Evolutionary conservation across 2,329 filamentous ascomycete species (phyloP), one percentile per base, ranked within the genome.

Genomic region (Juglanconis oblonga): DNA sequence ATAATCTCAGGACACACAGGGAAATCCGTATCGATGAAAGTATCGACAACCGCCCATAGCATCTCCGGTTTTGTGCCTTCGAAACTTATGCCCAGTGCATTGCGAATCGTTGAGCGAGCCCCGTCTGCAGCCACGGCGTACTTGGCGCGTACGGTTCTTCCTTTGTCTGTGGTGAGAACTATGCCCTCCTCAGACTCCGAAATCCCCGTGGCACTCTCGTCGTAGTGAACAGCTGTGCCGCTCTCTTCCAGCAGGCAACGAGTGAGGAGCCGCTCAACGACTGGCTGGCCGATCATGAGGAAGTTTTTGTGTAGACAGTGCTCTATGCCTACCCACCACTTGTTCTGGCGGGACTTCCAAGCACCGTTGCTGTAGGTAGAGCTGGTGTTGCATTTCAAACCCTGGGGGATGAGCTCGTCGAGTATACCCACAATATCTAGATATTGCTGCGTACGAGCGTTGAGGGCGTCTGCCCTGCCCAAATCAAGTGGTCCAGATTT

Each of bases 101-200:
- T 68, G 6, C 82, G 77, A 3, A 84, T 75, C 2, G 72, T 74
- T 0, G 79, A 83, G 17, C 77, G 76, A 0, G 80, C 78, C 1
- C 82, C 82, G 45, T 85, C 82, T 5, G 81, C 81, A 1, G 80
- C 82, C 3, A 83, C 74, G 3, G 77, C 75, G 56, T 80, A 85
- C 29, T 67, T 70, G 62, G 71, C 72, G 33, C 64, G 67, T 3
- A 78, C 63, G 2, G 40, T 70, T 31, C 70, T 71, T 1, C 73
- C 74, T 0, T 67, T 66, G 4, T 62, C 62, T 1, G 75, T 77
- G 6, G 61, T 64, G 3, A 69, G 57, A 4, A 53, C 52, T 33
- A 74, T 72, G 11, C 61, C 58, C 24, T 61, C 52, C 14, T 62
- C 62, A 6, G 66, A 66, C 57, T 74, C 72, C 0, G 60, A 57